Percentiles rank a stretch among this genome's conserved stretches.
Conservation (phyloP, 345 rosid species). For the Dipteronia sinensis region DNA sequence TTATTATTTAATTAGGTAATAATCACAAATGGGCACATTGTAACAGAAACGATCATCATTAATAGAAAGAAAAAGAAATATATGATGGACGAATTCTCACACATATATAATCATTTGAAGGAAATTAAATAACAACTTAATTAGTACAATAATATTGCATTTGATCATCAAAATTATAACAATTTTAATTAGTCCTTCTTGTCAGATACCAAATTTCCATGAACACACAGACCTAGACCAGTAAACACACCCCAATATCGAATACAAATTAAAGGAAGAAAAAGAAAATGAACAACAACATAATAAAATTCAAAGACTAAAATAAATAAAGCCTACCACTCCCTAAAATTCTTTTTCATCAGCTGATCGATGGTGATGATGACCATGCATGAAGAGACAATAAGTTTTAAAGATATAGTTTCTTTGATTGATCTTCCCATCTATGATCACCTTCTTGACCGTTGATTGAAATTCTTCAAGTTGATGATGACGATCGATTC, state of each 20-base stretch:
- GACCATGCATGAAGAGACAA: neutral
- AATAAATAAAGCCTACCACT: slow-evolving; percentile 32
- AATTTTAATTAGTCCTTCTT: slow-evolving; percentile 15
- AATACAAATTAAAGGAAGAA: slow-evolving; percentile 9
- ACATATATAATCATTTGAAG: neutral
- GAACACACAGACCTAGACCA: slow-evolving; percentile 25
- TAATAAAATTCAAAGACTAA: slow-evolving; percentile 21
- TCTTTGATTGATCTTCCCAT: too few relatives aligned
- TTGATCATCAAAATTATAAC: neutral
- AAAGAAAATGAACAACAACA: neutral
- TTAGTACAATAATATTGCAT: slow-evolving; percentile 25
- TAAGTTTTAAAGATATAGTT: too few relatives aligned
- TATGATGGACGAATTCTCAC: neutral
- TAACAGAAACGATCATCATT: neutral
- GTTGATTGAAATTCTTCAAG: slow-evolving; percentile 7
- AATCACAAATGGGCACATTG: neutral
- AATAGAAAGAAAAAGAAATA: neutral
- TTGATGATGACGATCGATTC: slow-evolving; percentile 1
- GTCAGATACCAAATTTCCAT: slow-evolving; percentile 28
- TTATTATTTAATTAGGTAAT: neutral
- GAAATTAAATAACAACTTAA: slow-evolving; percentile 10
- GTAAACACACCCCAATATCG: slow-evolving; percentile 7
- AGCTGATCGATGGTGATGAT: slow-evolving; percentile 17
- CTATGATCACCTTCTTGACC: slow-evolving; percentile 10
- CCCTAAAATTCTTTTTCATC: neutral